Evolutionary conservation across 1,139 yeast species (phyloP).

Genomic region (Lipomyces yarrowii): DNA sequence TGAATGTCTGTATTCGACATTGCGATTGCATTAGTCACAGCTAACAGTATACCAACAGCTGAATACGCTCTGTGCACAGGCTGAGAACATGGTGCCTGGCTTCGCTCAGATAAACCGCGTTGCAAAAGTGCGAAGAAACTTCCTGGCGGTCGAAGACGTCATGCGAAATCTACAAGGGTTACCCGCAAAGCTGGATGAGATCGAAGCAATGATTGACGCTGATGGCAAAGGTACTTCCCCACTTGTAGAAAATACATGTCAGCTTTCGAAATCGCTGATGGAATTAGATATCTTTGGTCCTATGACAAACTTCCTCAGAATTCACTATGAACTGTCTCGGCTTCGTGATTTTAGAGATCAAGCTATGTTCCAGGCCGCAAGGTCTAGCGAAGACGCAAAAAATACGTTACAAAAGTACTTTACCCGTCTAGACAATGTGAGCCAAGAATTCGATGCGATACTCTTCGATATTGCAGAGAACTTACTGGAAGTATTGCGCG

Average conservation of each 20-base stretch:
- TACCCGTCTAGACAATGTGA: conserved; percentile 52
- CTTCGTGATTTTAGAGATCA: conserved; percentile 81
- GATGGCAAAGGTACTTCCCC: conserved; percentile 49
- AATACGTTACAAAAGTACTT: conserved; percentile 67
- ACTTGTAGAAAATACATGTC: not conserved
- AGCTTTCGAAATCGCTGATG: not conserved
- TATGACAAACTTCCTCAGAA: conserved; percentile 60
- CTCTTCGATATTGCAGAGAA: conserved; percentile 62
- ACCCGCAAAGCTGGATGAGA: conserved; percentile 52
- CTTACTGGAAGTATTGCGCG: conserved; percentile 69
- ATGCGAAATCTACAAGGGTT: conserved; percentile 65
- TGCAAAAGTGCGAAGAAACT: conserved; percentile 69
- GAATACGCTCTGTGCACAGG: conserved; percentile 38
- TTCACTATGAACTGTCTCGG: conserved; percentile 70
- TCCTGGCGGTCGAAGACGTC: conserved; percentile 68
- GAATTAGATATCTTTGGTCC: conserved; percentile 52
- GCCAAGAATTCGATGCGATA: conserved; percentile 65
- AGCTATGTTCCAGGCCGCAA: conserved; percentile 55
- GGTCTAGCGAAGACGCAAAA: conserved; percentile 68
- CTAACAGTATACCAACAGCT: conserved; percentile 27
- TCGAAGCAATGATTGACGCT: conserved; percentile 62
- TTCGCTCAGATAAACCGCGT: conserved; percentile 23
- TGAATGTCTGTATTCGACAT: conserved; percentile 11
- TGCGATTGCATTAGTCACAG: not conserved
- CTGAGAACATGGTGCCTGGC: conserved; percentile 37